Base-by-base conservation (phyloP, 129 eudicot species). In the Chrysanthemum seticuspe region DNA sequence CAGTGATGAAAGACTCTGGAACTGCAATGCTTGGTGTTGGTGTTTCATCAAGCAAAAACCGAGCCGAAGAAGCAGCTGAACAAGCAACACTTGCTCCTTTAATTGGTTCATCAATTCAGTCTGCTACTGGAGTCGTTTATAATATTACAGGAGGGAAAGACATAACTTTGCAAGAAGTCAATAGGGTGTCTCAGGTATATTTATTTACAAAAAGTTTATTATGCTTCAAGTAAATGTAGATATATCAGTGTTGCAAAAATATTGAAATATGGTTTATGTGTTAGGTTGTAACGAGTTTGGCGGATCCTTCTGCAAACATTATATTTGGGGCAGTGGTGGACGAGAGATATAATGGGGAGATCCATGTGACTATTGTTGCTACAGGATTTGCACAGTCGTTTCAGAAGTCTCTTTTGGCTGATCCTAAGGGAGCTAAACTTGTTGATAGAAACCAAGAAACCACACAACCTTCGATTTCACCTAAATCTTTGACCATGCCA, bases 21-120 rank as follows among this genome's bases (percentile, higher is more conserved):
- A 95, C 99, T 9, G 99, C 99, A 72, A 95, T 95, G 99, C 99
- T 95, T 55, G 99, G 99, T 14, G 99, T 95, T 5, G 99, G 99
- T n/a, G 96, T 88, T 57, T 88, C 99, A 1, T 90, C 99, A 5
- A 86, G 99, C 80, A 95, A 88, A 79, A 95, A 95, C 71, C 94
- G 97, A 59, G 99, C 99, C 29, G 99, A 95, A 72, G 99, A 95
- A 85, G 99, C 99, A 74, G 99, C 99, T 14, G 94, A 95, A 78
- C 96, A 95, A 75, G 99, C 99, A 67, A 95, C 99, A 60, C 84
- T 95, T 74, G 96, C 99, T 62, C 99, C 99, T 58, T 55, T 95
- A 54, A 88, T 95, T 44, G 99, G 99, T 12, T 88, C 99, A 4
- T 95, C 99, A 2, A 95, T 95, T 62, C 96, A 95, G 67, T 95